A percentile compares a stretch with the other conserved stretches of the same genome.
Conservation (phyloP, 2,329 filamentous ascomycete genomes). For the Epichloe baconii region DNA sequence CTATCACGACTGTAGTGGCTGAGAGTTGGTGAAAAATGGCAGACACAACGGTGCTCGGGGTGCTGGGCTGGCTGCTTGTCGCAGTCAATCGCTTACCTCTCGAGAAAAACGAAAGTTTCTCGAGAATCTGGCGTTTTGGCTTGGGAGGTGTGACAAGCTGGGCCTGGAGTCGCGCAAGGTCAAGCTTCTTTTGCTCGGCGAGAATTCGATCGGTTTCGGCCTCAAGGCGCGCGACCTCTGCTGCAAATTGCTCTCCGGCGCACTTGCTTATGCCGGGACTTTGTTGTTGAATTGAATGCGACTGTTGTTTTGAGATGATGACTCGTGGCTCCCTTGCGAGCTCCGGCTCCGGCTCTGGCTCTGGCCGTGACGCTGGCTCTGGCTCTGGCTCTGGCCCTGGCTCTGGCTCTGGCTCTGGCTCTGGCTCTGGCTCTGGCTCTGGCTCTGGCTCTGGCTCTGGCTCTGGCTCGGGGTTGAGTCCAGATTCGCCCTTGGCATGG, state of each 20-base stretch:
- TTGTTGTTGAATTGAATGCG: not conserved
- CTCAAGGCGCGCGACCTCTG: slow-evolving; percentile 30
- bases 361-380: not conserved
- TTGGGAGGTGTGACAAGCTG: slow-evolving; percentile 25
- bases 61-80: slow-evolving; percentile 16
- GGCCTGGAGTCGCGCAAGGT: slow-evolving; percentile 31
- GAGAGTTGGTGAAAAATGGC: slow-evolving; percentile 23
- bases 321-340: not conserved
- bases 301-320: not conserved
- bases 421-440: not conserved
- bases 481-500: not conserved
- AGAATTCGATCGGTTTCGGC: slow-evolving; percentile 35
- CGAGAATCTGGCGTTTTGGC: slow-evolving; percentile 28
- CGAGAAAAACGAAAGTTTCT: slow-evolving; percentile 34
- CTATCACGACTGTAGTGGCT: slow-evolving; percentile 20
- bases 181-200: slow-evolving; percentile 35
- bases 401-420: not conserved
- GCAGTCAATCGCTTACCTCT: slow-evolving; percentile 27
- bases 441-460: not conserved
- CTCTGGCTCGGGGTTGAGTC: not conserved
- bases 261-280: not conserved
- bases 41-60: slow-evolving; percentile 21
- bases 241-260: slow-evolving; percentile 15
- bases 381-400: not conserved
- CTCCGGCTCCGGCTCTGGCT: not conserved